Conservation (phyloP, 345 rosid genomes). For the Eucalyptus sp. region DNA sequence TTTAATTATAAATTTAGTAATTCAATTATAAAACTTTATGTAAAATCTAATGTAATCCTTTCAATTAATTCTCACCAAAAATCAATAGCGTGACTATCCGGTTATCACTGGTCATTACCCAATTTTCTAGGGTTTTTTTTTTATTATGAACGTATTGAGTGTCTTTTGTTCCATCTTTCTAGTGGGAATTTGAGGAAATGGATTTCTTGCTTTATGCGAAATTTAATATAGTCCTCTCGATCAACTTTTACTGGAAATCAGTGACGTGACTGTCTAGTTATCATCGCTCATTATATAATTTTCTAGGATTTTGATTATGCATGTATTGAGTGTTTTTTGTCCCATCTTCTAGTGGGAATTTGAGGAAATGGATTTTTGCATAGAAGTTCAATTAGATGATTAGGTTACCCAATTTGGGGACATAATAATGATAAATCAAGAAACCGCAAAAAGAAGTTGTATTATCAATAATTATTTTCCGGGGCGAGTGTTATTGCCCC, state of each 20-base stretch:
- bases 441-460: background rate
- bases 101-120: fast-evolving
- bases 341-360: background rate
- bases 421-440: background rate
- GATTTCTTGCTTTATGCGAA: background rate
- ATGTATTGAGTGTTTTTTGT: background rate
- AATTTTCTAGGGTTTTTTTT: background rate
- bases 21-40: background rate
- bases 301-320: background rate
- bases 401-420: background rate
- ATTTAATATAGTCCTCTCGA: background rate
- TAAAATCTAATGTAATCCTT: background rate
- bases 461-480: background rate
- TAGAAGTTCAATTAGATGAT: background rate
- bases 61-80: fast-evolving
- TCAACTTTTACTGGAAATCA: background rate
- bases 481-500: background rate
- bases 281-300: background rate
- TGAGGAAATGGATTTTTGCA: background rate
- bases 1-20: background rate
- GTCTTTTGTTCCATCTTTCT: background rate
- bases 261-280: fast-evolving
- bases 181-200: background rate
- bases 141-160: background rate
- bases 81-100: fast-evolving